phyloP scores from a whole-genome alignment of 768 basidiomycete genomes.

The Antrodiella citrinella region DNA sequence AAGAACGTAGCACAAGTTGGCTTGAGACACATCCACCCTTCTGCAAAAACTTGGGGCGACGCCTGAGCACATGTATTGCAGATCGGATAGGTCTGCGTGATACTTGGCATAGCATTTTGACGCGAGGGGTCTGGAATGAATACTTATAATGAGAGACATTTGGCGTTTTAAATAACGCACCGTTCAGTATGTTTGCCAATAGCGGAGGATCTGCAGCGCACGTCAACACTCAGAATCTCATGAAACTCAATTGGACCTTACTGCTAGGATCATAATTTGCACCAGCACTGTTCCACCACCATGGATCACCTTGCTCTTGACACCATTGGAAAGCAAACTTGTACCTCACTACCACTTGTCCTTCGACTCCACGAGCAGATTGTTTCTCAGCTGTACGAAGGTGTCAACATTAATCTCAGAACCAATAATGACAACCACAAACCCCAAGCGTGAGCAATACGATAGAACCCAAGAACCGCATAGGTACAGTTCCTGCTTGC shows the following conservation, averaged over 20 bases:
- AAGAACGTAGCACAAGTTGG: slow-evolving; percentile 53
- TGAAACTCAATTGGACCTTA: too few relatives aligned
- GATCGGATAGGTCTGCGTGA: background rate
- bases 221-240: too few relatives aligned
- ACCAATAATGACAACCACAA: slow-evolving; percentile 17
- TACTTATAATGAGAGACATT: too few relatives aligned
- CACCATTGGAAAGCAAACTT: slow-evolving; percentile 88
- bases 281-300: slow-evolving; percentile 32
- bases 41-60: slow-evolving; percentile 47
- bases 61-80: slow-evolving; percentile 28
- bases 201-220: too few relatives aligned
- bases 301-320: slow-evolving; percentile 52
- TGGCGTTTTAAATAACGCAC: too few relatives aligned
- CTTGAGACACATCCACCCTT: slow-evolving; percentile 58
- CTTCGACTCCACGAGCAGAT: slow-evolving; percentile 33
- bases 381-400: slow-evolving; percentile 52
- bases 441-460: slow-evolving; percentile 68
- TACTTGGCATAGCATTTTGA: too few relatives aligned
- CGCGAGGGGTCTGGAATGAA: too few relatives aligned
- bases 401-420: slow-evolving; percentile 4
- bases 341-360: slow-evolving; percentile 61
- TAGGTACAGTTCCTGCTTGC: slow-evolving; percentile 38
- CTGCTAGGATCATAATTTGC: too few relatives aligned
- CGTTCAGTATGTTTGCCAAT: too few relatives aligned
- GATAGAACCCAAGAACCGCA: slow-evolving; percentile 61